phyloP scores from a whole-genome alignment of 805 yeast species.

The Metschnikowia santaceciliae region DNA sequence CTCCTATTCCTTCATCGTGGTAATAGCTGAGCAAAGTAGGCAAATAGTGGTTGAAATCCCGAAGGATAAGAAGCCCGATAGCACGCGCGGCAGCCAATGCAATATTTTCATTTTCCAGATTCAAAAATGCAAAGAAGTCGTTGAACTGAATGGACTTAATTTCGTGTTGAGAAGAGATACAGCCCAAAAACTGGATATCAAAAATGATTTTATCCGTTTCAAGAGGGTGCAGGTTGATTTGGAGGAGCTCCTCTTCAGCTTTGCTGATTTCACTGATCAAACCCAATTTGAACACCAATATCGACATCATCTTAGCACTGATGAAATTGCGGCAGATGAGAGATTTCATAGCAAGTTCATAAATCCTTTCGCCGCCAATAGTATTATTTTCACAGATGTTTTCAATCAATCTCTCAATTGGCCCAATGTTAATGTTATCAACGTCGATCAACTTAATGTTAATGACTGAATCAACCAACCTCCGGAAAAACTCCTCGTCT shows the following conservation, averaged over 20 bases:
- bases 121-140: constrained; percentile 25
- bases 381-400: constrained; percentile 8
- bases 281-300: background rate
- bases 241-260: constrained; percentile 28
- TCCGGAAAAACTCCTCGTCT: constrained; percentile 5
- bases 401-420: constrained; percentile 16
- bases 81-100: constrained; percentile 50
- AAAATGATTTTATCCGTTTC: constrained; percentile 23
- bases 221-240: constrained; percentile 19
- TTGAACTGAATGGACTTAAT: constrained; percentile 24
- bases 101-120: constrained; percentile 26
- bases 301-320: constrained; percentile 30
- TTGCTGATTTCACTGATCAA: constrained; percentile 22
- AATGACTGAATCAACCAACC: constrained; percentile 12
- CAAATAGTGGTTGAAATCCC: constrained; percentile 36
- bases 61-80: constrained; percentile 46
- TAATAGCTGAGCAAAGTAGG: constrained; percentile 30
- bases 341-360: constrained; percentile 4
- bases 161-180: constrained; percentile 29
- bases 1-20: constrained; percentile 6
- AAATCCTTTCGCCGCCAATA: constrained; percentile 6
- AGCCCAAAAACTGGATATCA: constrained; percentile 46
- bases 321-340: constrained; percentile 21
- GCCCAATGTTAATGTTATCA: constrained; percentile 16
- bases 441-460: constrained; percentile 18